These are phyloP conservation scores for Allantophomopsis lycopodina DNA, from an alignment of 2,329 filamentous ascomycete species.

Conservation along the genomic window DNA sequence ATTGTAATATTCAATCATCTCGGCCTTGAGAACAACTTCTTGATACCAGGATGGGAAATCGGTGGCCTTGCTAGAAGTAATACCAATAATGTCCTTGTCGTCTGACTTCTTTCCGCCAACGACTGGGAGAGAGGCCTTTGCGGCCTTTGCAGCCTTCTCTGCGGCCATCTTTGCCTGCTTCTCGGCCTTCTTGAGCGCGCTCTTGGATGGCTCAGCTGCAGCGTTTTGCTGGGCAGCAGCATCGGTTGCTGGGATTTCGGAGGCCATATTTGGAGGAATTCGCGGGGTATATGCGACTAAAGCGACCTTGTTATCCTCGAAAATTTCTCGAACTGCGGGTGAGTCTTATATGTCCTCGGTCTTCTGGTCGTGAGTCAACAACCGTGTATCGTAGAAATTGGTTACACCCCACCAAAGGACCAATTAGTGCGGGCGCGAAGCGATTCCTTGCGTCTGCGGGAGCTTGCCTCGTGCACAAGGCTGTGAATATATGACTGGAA, in stretches of 20 bases:
- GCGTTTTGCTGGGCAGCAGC: no score
- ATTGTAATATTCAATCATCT: constrained; percentile 90
- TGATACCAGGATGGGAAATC: constrained; percentile 96
- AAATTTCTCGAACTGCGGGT: no score
- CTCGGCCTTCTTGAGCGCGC: constrained; percentile 51
- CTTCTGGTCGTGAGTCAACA: no score
- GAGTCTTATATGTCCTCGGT: no score
- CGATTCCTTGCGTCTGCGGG: no score
- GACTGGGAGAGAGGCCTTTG: constrained; percentile 34
- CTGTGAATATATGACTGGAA: no score
- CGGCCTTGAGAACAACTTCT: constrained; percentile 90
- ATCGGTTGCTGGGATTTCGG: neutral
- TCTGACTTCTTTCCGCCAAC: constrained; percentile 45
- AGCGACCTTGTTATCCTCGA: no score
- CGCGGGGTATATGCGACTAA: no score
- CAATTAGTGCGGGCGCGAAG: no score
- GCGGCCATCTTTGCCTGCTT: constrained; percentile 47
- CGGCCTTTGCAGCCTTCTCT: constrained; percentile 47
- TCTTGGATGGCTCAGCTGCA: constrained; percentile 35
- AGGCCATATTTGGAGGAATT: neutral
- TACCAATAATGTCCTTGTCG: constrained; percentile 68
- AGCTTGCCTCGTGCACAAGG: no score
- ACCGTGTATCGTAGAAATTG: no score
- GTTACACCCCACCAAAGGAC: no score
- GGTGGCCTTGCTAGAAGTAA: constrained; percentile 70